Conservation (phyloP, 805 yeast species). For the Saccharomyces kudriavzevii region DNA sequence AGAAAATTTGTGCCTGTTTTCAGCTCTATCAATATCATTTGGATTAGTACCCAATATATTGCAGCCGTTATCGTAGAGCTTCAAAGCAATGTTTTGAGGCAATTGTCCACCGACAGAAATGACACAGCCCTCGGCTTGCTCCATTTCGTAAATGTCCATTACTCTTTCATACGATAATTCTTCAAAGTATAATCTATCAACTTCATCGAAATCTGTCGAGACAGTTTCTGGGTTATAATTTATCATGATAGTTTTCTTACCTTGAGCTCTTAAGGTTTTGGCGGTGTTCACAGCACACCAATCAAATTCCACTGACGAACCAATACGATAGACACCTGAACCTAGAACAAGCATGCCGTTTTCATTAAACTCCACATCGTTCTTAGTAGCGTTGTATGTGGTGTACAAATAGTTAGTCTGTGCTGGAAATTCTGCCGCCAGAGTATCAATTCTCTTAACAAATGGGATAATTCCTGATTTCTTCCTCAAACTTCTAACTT, state of each 20-base stretch:
- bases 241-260: constrained; percentile 88
- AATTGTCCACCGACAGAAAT: constrained; percentile 97
- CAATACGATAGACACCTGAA: constrained; percentile 98
- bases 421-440: constrained; percentile 99
- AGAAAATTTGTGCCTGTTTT: constrained; percentile 96
- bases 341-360: constrained; percentile 92
- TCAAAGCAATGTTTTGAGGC: constrained; percentile 92
- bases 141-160: constrained; percentile 93
- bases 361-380: constrained; percentile 79
- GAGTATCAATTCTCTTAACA: constrained; percentile 92
- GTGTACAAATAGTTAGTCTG: constrained; percentile 91
- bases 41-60: constrained; percentile 91
- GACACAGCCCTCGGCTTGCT: constrained; percentile 80
- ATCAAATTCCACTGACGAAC: constrained; percentile 96
- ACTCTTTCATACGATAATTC: constrained; percentile 93
- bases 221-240: constrained; percentile 98
- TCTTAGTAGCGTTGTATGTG: constrained; percentile 83
- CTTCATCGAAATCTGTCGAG: constrained; percentile 96
- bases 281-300: constrained; percentile 99
- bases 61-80: constrained; percentile 73
- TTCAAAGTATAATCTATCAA: constrained; percentile 92
- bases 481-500: constrained; percentile 77
- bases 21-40: constrained; percentile 91
- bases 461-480: constrained; percentile 76
- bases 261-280: constrained; percentile 80